Percentiles rank a stretch among this genome's conserved stretches.
phyloP scores from a whole-genome alignment of 2,329 filamentous ascomycete species.

The Alternaria ethzedia region DNA sequence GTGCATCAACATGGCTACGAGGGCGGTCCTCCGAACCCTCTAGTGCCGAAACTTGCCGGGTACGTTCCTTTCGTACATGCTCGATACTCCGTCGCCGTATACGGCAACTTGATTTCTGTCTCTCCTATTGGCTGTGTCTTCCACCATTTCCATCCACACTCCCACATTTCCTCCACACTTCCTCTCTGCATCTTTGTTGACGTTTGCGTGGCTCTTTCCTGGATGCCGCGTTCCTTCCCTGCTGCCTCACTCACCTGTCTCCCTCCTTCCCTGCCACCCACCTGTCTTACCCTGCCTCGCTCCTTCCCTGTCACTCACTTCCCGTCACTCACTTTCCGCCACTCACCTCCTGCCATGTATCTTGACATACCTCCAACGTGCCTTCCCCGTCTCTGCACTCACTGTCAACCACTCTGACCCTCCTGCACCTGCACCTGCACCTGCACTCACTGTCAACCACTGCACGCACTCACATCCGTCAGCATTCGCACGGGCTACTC shows the following conservation, averaged over 20 bases:
- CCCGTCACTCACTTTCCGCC: not conserved
- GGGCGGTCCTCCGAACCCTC: slow-evolving; percentile 43
- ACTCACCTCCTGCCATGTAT: slow-evolving; percentile 13
- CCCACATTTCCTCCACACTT: not conserved
- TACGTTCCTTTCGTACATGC: slow-evolving; percentile 27
- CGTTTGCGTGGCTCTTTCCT: slow-evolving; percentile 1
- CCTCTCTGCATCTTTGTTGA: not conserved
- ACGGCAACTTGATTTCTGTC: not conserved
- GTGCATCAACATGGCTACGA: slow-evolving; percentile 54
- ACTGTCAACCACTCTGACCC: not conserved
- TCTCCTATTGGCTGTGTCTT: slow-evolving; percentile 1
- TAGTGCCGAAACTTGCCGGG: slow-evolving; percentile 46
- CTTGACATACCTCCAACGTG: not conserved
- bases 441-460: not conserved
- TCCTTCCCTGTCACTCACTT: no score
- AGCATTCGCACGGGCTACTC: slow-evolving; percentile 56
- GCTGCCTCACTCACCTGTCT: not conserved
- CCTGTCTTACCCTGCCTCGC: not conserved
- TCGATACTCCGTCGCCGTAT: not conserved
- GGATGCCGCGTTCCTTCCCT: not conserved
- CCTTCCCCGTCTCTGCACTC: not conserved
- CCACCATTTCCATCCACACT: not conserved
- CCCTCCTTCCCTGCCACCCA: not conserved
- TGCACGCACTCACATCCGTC: slow-evolving; percentile 6
- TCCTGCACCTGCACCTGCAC: not conserved